Evolutionary conservation across 1,284 basidiomycete genomes (phyloP), one percentile per base, ranked within the genome.

Genomic region (Sanghuangporus weigelae): DNA sequence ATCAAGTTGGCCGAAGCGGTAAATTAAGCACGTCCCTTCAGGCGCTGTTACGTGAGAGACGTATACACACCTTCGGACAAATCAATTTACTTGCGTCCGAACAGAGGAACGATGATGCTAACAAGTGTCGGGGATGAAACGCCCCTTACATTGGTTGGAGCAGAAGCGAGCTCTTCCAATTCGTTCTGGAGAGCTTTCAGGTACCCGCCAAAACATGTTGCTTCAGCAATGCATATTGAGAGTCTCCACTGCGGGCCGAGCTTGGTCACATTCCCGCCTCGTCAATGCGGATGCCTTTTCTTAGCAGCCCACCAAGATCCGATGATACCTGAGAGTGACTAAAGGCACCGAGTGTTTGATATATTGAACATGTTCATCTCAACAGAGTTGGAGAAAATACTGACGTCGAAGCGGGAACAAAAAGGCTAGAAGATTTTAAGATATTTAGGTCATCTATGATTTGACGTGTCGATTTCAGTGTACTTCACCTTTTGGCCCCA

Each of bases 1-100:
- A 0, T 42, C 10, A 42, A 42, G 40, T 42, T n/a, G 40, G 40
- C 57, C 65, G 7, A 72, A 70, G 7, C 74, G 76, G 57, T 74
- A 72, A 10, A 73, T 73, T 54, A 76, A 73, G 65, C 3, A 67
- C 71, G 51, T 53, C 51, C 23, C 2, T 11, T 12, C n/a, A 26
- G 10, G 31, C 31, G 51, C 31, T 12, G 51, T 53, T 53, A 7
- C 12, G 51, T 14, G 31, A 12, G 51, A 36, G 7, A 35, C 16
- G 10, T 10, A 12, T 31, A 49, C n/a, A 49, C 21, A 21, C 40
- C n/a, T 11, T 42, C 3, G 11, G 31, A 14, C 51, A 19, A 53
- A 53, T 53, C 51, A 23, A 23, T 26, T 53, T 16, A n/a, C 7
- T 12, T 19, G 51, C 23, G 21, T 0, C 51, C 21, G 21, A 21